These are phyloP conservation scores for Ophiorrhiza pumila DNA, from an alignment of 257 asterid species.

Conservation along the genomic window DNA sequence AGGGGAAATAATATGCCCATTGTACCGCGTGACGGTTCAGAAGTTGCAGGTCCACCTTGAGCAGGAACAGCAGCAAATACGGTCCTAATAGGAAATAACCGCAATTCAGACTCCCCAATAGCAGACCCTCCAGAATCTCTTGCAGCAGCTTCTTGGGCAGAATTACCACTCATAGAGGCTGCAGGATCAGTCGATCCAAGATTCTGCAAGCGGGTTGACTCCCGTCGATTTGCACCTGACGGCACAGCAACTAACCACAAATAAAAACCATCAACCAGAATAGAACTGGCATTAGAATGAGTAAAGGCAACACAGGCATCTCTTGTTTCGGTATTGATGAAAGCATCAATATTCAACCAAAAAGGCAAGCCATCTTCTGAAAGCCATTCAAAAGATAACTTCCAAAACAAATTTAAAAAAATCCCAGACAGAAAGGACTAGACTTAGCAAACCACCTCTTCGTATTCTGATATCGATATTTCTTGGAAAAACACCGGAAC, in stretches of 20 bases:
- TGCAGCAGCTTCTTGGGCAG: slow-evolving; percentile 42
- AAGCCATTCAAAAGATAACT: neutral
- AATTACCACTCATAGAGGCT: slow-evolving; percentile 35
- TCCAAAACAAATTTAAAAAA: no score
- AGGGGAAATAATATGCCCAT: slow-evolving; percentile 73
- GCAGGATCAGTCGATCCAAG: slow-evolving; percentile 51
- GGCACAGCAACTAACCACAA: slow-evolving; percentile 28
- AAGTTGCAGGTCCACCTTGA: slow-evolving; percentile 35
- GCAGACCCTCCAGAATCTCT: slow-evolving; percentile 36
- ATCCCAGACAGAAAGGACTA: neutral
- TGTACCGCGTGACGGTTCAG: slow-evolving; percentile 66
- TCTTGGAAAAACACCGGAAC: slow-evolving; percentile 69
- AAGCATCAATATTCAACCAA: neutral
- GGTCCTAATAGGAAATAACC: slow-evolving; percentile 61
- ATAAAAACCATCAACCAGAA: neutral
- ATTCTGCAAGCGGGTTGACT: slow-evolving; percentile 47
- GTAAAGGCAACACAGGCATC: neutral
- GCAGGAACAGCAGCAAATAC: slow-evolving; percentile 59
- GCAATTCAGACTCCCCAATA: slow-evolving; percentile 45
- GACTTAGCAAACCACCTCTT: slow-evolving; percentile 51
- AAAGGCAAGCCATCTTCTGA: neutral
- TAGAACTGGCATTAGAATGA: neutral
- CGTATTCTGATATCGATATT: slow-evolving; percentile 95
- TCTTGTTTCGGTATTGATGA: no score
- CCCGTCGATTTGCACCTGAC: slow-evolving; percentile 48